These are phyloP conservation scores for Coelastrella sp. DNA, from an alignment of 139 green algal species.

Conservation along the genomic window DNA sequence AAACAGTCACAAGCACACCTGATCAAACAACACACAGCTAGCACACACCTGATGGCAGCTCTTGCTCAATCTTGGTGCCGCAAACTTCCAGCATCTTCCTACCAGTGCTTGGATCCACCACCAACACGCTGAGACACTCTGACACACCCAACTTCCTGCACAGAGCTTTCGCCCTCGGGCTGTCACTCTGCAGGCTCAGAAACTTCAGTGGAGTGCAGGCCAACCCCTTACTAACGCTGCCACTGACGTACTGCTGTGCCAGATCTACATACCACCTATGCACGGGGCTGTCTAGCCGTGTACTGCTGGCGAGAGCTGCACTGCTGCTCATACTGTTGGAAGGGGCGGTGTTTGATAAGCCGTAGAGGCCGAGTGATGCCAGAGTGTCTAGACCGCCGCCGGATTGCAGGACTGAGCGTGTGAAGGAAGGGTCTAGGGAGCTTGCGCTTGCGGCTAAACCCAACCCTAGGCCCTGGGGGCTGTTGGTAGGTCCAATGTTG, in stretches of 20 bases:
- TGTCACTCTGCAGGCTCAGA: constrained; percentile 29
- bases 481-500: not conserved
- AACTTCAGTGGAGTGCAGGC: not conserved
- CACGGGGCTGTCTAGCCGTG: not conserved
- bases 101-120: constrained; percentile 25
- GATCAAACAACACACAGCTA: not conserved
- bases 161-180: not conserved
- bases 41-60: constrained; percentile 25
- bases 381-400: not conserved
- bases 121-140: constrained; percentile 4
- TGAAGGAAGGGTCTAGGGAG: not conserved
- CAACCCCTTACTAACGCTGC: constrained; percentile 11
- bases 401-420: not conserved
- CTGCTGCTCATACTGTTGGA: not conserved
- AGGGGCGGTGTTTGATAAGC: not conserved
- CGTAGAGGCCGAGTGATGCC: not conserved
- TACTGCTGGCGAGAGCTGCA: not conserved
- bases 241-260: not conserved
- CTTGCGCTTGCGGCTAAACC: not conserved
- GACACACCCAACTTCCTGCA: constrained; percentile 23
- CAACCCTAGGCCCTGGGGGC: not conserved
- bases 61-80: constrained; percentile 28
- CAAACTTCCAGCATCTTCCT: constrained; percentile 21
- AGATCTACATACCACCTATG: constrained; percentile 19
- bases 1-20: not conserved